These are phyloP conservation scores for Wickerhamomyces mucosus DNA, from an alignment of 805 yeast species.

Conservation along the genomic window DNA sequence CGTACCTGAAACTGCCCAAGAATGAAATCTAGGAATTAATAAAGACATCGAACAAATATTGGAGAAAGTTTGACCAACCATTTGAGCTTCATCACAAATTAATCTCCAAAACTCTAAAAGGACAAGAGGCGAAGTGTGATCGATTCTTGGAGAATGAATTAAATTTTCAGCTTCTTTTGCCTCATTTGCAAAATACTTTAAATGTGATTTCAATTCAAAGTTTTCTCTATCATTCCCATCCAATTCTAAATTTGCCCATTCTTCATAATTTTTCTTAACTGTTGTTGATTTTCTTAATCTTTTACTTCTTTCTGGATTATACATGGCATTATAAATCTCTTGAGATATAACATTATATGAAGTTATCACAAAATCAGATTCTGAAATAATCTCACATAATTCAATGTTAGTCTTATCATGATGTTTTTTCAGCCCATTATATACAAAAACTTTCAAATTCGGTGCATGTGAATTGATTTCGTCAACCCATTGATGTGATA, in stretches of 20 bases:
- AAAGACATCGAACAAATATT: slow-evolving; percentile 76
- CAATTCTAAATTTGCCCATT: not conserved
- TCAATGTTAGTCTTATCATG: slow-evolving; percentile 22
- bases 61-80: slow-evolving; percentile 67
- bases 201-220: slow-evolving; percentile 1
- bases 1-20: slow-evolving; percentile 98
- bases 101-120: slow-evolving; percentile 83
- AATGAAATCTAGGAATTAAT: slow-evolving; percentile 72
- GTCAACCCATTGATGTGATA: slow-evolving; percentile 76
- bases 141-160: slow-evolving; percentile 15
- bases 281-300: slow-evolving; percentile 12
- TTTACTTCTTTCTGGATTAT: slow-evolving; percentile 38
- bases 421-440: slow-evolving; percentile 44
- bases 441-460: slow-evolving; percentile 47
- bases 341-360: slow-evolving; percentile 62
- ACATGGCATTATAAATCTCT: slow-evolving; percentile 75
- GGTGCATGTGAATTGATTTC: slow-evolving; percentile 61
- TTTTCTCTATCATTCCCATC: not conserved
- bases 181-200: not conserved
- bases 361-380: slow-evolving; percentile 71
- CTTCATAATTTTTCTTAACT: not conserved
- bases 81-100: slow-evolving; percentile 88
- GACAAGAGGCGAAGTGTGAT: slow-evolving; percentile 76
- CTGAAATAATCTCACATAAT: slow-evolving; percentile 43
- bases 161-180: not conserved